phyloP scores from a whole-genome alignment of 192 early-diverging fungal genomes.

The Chytriomyces sp. region DNA sequence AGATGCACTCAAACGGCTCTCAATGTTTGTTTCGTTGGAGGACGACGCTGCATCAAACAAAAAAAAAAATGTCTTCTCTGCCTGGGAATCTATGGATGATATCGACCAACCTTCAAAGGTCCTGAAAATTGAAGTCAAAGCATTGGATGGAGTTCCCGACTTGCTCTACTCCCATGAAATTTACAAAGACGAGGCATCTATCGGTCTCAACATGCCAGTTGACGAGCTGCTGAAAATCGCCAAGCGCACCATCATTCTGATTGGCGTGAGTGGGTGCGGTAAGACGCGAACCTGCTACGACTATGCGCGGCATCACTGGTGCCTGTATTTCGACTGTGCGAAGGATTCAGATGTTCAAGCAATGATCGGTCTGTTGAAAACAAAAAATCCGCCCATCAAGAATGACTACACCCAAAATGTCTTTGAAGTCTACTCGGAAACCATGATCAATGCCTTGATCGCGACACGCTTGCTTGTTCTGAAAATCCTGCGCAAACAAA shows the following conservation, averaged over 20 bases:
- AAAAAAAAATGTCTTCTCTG: constrained; percentile 15
- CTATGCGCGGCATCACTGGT: constrained; percentile 18
- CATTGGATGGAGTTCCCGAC: constrained; percentile 14
- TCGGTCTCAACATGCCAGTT: constrained; percentile 27
- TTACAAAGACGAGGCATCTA: constrained; percentile 12
- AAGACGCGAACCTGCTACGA: constrained; percentile 24
- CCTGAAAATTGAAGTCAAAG: constrained; percentile 15
- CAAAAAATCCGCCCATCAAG: constrained; percentile 8
- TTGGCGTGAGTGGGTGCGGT: constrained; percentile 26
- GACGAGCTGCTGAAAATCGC: constrained; percentile 22
- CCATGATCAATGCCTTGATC: constrained; percentile 6
- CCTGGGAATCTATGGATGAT: not conserved
- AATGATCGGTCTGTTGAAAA: not conserved
- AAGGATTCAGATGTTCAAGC: not conserved
- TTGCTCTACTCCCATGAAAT: constrained; percentile 25
- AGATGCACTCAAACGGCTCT: constrained; percentile 6
- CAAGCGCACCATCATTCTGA: constrained; percentile 9
- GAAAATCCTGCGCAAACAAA: not conserved
- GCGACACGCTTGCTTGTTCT: constrained; percentile 13
- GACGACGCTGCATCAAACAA: not conserved
- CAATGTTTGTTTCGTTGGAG: not conserved
- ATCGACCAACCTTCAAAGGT: constrained; percentile 15
- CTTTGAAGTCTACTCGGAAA: constrained; percentile 13
- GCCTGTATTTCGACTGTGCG: constrained; percentile 17
- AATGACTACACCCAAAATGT: constrained; percentile 1